Base-by-base conservation (phyloP, 1,284 basidiomycete genomes). In the Ustilago hordei region DNA sequence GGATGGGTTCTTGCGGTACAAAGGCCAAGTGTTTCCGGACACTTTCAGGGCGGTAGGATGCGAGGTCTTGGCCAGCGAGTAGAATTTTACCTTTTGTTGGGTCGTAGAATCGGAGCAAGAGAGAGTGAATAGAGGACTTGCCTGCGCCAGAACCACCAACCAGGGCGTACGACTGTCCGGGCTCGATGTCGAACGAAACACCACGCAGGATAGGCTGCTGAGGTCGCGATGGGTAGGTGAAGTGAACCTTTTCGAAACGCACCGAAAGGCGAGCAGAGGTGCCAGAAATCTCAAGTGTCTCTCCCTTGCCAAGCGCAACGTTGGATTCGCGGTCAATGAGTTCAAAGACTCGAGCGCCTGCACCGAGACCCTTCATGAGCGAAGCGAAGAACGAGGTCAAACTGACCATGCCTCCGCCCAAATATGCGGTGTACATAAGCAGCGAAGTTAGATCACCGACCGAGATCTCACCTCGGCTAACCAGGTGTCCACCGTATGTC, bases 91-190 rank as follows among this genome's bases (percentile, higher is more conserved):
- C 97, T 12, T 89, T 87, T 32, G 91, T 88, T 0, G 96, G 95
- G 84, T 98, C 95, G 86, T 99, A 99, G 88, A 94, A 98, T 56
- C 95, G 89, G 73, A 96, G 88, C 56, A 99, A 89, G 8, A 98
- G 89, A 9, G 93, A 91, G 82, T 96, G 94, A 47, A 97, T 90
- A 0, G 94, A 95, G 15, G 93, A 95, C 88, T 98, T 98, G 65
- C 87, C 87, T 3, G 84, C 82, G 7, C 84, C 83, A 4, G 82
- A 84, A 2, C 84, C 86, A 34, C 87, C 87, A 8, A 87, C 86
- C 23, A 88, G 78, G 12, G 85, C 83, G 23, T 86, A 83, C 59
- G 81, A 85, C 55, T 82, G 78, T 12, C 85, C 86, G 17, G 79
- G 71, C 58, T 76, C 79, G 41, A 88, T 86, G 23, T 72, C 69